phyloP scores from a whole-genome alignment of 2,329 filamentous ascomycete genomes.

The Monilinia fructicola region DNA sequence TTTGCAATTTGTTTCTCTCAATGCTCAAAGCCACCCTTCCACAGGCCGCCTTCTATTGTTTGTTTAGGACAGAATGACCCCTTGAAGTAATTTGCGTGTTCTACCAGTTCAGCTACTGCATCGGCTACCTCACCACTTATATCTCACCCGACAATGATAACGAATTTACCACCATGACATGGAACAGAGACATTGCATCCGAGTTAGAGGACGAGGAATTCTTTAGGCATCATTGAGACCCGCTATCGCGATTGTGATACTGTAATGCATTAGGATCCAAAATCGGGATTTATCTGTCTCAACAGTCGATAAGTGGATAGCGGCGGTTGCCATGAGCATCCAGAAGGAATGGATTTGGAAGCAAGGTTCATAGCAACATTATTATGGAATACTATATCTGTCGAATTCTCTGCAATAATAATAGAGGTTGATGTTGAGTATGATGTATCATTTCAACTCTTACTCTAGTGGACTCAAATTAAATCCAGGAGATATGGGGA shows the following conservation, averaged over 20 bases:
- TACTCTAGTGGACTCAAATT: background rate
- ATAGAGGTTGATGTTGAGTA: slow-evolving; percentile 11
- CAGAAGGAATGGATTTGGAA: background rate
- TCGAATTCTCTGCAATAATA: background rate
- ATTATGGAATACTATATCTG: background rate
- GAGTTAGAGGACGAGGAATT: background rate
- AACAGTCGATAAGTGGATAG: slow-evolving; percentile 2
- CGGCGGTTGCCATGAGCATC: background rate
- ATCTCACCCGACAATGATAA: background rate
- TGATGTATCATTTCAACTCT: slow-evolving; percentile 1
- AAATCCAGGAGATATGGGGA: background rate
- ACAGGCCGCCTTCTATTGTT: background rate
- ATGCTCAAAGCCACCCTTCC: background rate
- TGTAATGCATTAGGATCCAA: slow-evolving; percentile 4
- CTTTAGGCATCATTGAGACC: background rate
- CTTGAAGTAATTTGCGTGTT: slow-evolving; percentile 1
- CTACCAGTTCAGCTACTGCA: background rate
- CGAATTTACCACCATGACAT: slow-evolving; percentile 7
- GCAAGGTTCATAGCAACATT: background rate
- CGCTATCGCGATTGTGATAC: background rate
- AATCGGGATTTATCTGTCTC: slow-evolving; percentile 2
- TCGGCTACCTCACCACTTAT: background rate
- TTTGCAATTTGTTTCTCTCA: background rate
- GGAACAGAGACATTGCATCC: background rate
- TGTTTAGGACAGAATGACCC: background rate